These are phyloP conservation scores for Martensiomyces pterosporus DNA, from an alignment of 192 early-diverging fungal species.

Conservation along the genomic window DNA sequence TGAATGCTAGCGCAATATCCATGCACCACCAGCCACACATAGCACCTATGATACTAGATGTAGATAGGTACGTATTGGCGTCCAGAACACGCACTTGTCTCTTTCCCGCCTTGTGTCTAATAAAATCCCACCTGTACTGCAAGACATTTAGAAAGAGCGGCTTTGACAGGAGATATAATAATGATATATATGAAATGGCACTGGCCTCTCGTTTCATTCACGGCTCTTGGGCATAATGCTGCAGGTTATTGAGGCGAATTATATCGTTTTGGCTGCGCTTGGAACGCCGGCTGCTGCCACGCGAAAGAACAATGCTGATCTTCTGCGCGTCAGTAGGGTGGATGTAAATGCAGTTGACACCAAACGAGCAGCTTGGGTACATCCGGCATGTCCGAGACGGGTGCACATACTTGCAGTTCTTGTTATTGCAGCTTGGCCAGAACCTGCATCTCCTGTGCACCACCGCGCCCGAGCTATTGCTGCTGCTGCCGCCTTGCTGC, in stretches of 20 bases:
- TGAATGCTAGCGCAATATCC: too few species aligned
- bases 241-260: constrained; percentile 35
- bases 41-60: too few species aligned
- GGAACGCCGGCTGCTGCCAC: constrained; percentile 10
- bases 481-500: background rate
- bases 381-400: constrained; percentile 26
- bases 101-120: too few species aligned
- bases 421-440: constrained; percentile 50
- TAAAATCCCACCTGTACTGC: too few species aligned
- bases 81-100: too few species aligned
- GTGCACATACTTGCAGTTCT: constrained; percentile 48
- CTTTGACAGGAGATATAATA: too few species aligned
- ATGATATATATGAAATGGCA: too few species aligned
- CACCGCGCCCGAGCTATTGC: background rate
- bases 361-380: constrained; percentile 31
- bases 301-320: constrained; percentile 38
- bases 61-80: too few species aligned
- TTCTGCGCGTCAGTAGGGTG: constrained; percentile 33
- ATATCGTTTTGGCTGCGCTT: constrained; percentile 39
- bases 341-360: constrained; percentile 37
- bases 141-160: too few species aligned
- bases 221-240: constrained; percentile 19
- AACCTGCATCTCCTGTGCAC: constrained; percentile 41
- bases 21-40: too few species aligned
- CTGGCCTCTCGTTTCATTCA: too few species aligned